phyloP scores from a whole-genome alignment of 345 rosid genomes.

The Boechera retrofracta region DNA sequence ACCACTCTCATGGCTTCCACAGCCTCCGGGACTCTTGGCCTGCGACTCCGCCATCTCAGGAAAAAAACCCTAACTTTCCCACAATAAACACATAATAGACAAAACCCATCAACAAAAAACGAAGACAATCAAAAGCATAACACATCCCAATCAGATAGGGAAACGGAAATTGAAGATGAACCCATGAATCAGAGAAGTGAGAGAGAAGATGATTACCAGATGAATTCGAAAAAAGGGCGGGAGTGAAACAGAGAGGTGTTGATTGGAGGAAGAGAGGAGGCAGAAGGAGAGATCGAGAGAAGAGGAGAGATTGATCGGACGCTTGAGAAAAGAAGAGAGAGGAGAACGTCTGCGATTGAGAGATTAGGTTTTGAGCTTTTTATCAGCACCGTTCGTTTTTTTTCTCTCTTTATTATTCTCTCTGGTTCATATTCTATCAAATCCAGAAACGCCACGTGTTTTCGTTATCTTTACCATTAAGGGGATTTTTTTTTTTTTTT shows the following conservation, averaged over 20 bases:
- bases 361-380: conserved; percentile 43
- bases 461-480: conserved; percentile 16
- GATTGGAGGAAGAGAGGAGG: conserved; percentile 52
- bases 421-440: conserved; percentile 33
- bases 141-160: conserved; percentile 6
- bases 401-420: background rate
- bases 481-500: too few species aligned
- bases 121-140: background rate
- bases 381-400: conserved; percentile 80
- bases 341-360: conserved; percentile 67
- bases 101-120: conserved; percentile 22
- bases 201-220: conserved; percentile 23
- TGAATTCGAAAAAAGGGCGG: conserved; percentile 68
- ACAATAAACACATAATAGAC: background rate
- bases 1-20: conserved; percentile 84
- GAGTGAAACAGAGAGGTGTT: conserved; percentile 52
- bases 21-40: conserved; percentile 59
- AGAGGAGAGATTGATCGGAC: conserved; percentile 75
- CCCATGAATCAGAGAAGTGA: background rate
- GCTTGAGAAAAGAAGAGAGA: conserved; percentile 76
- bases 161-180: conserved; percentile 6
- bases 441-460: conserved; percentile 27
- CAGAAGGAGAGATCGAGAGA: conserved; percentile 42
- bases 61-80: conserved; percentile 38
- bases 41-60: conserved; percentile 50